Conservation (phyloP, 345 rosid species). For the Hirschfeldia incana region DNA sequence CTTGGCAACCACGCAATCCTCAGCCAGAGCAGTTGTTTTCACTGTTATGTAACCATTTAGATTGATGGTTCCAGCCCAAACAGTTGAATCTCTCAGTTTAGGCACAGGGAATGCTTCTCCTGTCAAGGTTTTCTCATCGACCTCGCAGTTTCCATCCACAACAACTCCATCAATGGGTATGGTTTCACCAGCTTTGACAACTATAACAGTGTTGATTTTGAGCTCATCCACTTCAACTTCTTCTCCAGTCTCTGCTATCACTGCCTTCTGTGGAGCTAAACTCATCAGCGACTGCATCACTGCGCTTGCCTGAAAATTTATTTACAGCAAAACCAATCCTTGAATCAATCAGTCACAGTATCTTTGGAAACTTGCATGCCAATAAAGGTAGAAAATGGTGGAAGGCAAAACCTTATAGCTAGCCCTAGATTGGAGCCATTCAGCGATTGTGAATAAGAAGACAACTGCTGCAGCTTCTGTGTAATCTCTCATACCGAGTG, state of each 20-base stretch:
- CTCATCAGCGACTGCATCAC: conserved; percentile 83
- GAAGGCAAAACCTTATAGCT: conserved; percentile 71
- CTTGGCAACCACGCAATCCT: conserved; percentile 84
- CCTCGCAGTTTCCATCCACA: conserved; percentile 81
- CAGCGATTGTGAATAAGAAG: conserved; percentile 77
- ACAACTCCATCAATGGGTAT: conserved; percentile 93
- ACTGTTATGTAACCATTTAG: conserved; percentile 76
- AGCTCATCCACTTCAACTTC: conserved; percentile 73
- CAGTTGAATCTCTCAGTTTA: conserved; percentile 63
- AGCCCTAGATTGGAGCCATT: conserved; percentile 92
- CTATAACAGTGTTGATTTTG: conserved; percentile 63
- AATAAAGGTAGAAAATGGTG: not conserved
- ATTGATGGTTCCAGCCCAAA: conserved; percentile 95
- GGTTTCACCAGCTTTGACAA: conserved; percentile 83
- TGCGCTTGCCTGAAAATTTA: conserved; percentile 65
- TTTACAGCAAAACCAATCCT: not conserved
- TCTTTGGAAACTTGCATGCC: not conserved
- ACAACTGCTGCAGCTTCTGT: conserved; percentile 86
- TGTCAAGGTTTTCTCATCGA: conserved; percentile 83
- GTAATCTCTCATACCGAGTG: conserved; percentile 71
- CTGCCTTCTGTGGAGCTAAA: conserved; percentile 78
- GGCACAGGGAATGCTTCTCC: conserved; percentile 90
- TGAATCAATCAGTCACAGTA: not conserved
- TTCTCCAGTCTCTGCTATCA: conserved; percentile 79
- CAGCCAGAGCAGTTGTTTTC: conserved; percentile 75